phyloP scores from a whole-genome alignment of 1,284 basidiomycete species.

The Naganishia liquefaciens region DNA sequence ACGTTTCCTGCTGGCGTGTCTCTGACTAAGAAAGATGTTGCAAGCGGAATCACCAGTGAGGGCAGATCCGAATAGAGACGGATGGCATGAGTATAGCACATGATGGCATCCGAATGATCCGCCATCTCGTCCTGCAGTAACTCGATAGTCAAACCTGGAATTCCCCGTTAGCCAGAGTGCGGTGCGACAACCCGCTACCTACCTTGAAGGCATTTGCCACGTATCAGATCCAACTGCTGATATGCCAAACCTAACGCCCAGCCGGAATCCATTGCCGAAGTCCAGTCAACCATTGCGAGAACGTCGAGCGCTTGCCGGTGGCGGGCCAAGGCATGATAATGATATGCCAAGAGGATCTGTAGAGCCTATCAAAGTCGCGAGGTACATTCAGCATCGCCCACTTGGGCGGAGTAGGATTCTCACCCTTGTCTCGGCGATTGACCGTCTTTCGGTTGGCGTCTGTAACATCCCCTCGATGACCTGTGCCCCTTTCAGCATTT shows the following conservation, averaged over 20 bases:
- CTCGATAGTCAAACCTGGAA: slow-evolving; percentile 42
- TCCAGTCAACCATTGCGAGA: slow-evolving; percentile 62
- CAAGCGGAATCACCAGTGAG: slow-evolving; percentile 30
- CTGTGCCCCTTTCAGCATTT: slow-evolving; percentile 36
- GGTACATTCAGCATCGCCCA: slow-evolving; percentile 40
- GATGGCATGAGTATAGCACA: slow-evolving; percentile 41
- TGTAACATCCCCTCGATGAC: slow-evolving; percentile 38
- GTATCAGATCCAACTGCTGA: slow-evolving; percentile 52
- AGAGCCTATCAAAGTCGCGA: slow-evolving; percentile 57
- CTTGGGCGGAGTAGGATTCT: slow-evolving; percentile 16
- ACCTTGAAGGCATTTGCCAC: slow-evolving; percentile 53
- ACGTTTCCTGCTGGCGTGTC: slow-evolving; percentile 6
- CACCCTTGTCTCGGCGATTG: slow-evolving; percentile 58
- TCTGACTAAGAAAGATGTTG: slow-evolving; percentile 33
- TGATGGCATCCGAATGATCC: slow-evolving; percentile 35
- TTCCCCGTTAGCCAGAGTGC: neutral
- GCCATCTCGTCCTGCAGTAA: slow-evolving; percentile 32
- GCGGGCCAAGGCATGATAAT: slow-evolving; percentile 70
- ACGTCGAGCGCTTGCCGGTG: slow-evolving; percentile 65
- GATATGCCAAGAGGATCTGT: slow-evolving; percentile 68
- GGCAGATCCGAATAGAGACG: slow-evolving; percentile 32
- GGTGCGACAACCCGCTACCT: slow-evolving; percentile 24
- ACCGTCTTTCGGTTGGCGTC: slow-evolving; percentile 56
- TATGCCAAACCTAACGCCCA: slow-evolving; percentile 35
- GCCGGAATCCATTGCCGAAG: slow-evolving; percentile 50